A percentile compares a stretch with the other conserved stretches of the same genome.
Conservation (phyloP, 441 rosid species). For the Croton setiger region DNA sequence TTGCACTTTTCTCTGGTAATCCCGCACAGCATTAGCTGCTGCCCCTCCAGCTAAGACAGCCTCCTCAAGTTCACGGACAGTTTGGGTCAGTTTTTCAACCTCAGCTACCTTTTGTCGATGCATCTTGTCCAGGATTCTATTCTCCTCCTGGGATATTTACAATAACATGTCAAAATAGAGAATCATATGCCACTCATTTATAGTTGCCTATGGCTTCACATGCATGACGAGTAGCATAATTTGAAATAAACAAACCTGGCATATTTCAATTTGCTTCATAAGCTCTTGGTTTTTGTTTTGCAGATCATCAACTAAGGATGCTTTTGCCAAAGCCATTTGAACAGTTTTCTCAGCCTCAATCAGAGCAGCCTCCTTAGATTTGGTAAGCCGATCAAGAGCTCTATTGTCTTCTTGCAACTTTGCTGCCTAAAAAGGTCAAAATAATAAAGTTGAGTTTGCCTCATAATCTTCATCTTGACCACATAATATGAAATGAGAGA, state of each 20-base stretch:
- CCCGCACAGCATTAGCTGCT: constrained; percentile 95
- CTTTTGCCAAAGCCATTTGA: constrained; percentile 84
- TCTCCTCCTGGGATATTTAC: constrained; percentile 65
- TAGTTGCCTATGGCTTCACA: background rate
- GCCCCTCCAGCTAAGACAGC: constrained; percentile 98
- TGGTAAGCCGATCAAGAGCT: constrained; percentile 90
- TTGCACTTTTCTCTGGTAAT: constrained; percentile 91
- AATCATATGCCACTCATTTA: background rate
- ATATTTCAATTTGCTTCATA: constrained; percentile 94
- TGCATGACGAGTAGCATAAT: background rate
- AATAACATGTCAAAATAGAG: background rate
- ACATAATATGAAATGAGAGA: background rate
- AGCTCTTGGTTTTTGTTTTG: constrained; percentile 94
- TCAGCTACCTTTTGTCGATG: constrained; percentile 93
- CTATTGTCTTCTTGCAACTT: constrained; percentile 93
- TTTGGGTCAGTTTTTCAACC: constrained; percentile 96
- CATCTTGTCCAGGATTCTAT: constrained; percentile 90
- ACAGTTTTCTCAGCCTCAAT: constrained; percentile 93
- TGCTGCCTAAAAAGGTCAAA: constrained; percentile 44
- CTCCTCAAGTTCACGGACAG: constrained; percentile 93
- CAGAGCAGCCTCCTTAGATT: constrained; percentile 89
- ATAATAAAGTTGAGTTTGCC: background rate
- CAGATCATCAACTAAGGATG: constrained; percentile 94
- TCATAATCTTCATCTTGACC: constrained; percentile 1
- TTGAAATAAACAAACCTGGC: constrained; percentile 56